Evolutionary conservation across 2,329 filamentous ascomycete genomes (phyloP).

Genomic region (Arthrobotrys sinensis): DNA sequence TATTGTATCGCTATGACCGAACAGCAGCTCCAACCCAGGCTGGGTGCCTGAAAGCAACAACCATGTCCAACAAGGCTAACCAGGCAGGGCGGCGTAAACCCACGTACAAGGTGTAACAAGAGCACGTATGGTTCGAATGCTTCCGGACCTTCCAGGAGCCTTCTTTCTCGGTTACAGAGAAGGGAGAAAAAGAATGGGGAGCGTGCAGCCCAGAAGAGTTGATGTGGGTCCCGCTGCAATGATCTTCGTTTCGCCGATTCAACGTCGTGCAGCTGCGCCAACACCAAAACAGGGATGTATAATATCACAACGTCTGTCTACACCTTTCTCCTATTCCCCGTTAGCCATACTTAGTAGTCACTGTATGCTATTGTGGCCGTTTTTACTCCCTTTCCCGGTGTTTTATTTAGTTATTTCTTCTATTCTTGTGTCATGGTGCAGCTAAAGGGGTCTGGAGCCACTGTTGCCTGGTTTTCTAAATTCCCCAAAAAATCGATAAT

Average conservation of each 20-base stretch:
- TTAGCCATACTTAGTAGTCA: neutral
- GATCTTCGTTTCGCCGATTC: slow-evolving; percentile 58
- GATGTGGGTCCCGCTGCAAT: slow-evolving; percentile 32
- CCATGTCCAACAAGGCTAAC: slow-evolving; percentile 25
- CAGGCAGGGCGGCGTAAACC: neutral
- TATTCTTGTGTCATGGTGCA: slow-evolving; percentile 14
- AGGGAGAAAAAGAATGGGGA: neutral
- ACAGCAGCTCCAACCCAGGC: slow-evolving; percentile 25
- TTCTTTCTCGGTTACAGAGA: slow-evolving; percentile 49
- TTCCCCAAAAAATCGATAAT: slow-evolving; percentile 27
- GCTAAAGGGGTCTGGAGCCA: slow-evolving; percentile 1
- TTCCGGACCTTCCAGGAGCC: slow-evolving; percentile 56
- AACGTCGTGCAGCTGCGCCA: slow-evolving; percentile 52
- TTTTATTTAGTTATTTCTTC: slow-evolving; percentile 13
- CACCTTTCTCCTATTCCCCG: slow-evolving; percentile 12
- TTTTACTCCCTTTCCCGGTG: neutral
- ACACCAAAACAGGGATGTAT: slow-evolving; percentile 55
- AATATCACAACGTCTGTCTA: slow-evolving; percentile 34
- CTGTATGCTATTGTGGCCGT: slow-evolving; percentile 23
- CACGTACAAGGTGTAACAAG: slow-evolving; percentile 18
- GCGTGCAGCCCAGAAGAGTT: neutral
- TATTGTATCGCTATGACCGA: slow-evolving; percentile 38
- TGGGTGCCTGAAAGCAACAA: slow-evolving; percentile 48
- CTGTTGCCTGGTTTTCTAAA: slow-evolving; percentile 26
- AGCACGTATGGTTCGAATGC: slow-evolving; percentile 3